Percentiles rank a stretch among this genome's conserved stretches.
Evolutionary conservation across 345 rosid genomes (phyloP).

Genomic region (Citrus glauca): DNA sequence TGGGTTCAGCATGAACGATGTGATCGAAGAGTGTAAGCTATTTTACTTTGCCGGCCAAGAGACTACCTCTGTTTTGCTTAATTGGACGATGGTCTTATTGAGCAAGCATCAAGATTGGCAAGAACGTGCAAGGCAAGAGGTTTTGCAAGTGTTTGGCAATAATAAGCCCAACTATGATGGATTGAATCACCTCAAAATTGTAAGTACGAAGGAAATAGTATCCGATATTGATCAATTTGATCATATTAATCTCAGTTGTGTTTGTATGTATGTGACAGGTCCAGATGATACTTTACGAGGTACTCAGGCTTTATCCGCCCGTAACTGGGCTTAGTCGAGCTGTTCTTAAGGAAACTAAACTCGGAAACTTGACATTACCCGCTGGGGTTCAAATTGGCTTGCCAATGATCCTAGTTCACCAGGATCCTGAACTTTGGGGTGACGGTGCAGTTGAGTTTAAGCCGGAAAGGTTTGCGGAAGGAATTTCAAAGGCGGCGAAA

Average conservation of each 20-base stretch:
- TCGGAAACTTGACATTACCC: constrained; percentile 15
- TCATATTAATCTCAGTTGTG: neutral
- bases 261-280: neutral
- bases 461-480: constrained; percentile 25
- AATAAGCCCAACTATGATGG: constrained; percentile 17
- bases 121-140: constrained; percentile 29
- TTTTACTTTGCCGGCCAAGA: constrained; percentile 39
- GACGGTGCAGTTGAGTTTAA: constrained; percentile 18
- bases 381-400: neutral
- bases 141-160: constrained; percentile 23
- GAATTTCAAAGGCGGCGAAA: constrained; percentile 39
- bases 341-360: neutral
- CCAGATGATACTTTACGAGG: constrained; percentile 21
- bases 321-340: neutral
- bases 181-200: constrained; percentile 21
- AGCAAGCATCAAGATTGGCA: constrained; percentile 31
- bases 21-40: constrained; percentile 28
- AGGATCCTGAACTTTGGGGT: constrained; percentile 26
- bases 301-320: constrained; percentile 23
- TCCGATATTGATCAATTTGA: neutral
- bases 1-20: constrained; percentile 21
- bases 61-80: constrained; percentile 25
- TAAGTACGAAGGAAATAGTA: neutral
- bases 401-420: constrained; percentile 18
- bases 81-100: constrained; percentile 32